Percentiles rank a stretch among this genome's conserved stretches.
These are phyloP conservation scores for Aspergillus texensis DNA, from an alignment of 2,329 filamentous ascomycete species.

Conservation along the genomic window DNA sequence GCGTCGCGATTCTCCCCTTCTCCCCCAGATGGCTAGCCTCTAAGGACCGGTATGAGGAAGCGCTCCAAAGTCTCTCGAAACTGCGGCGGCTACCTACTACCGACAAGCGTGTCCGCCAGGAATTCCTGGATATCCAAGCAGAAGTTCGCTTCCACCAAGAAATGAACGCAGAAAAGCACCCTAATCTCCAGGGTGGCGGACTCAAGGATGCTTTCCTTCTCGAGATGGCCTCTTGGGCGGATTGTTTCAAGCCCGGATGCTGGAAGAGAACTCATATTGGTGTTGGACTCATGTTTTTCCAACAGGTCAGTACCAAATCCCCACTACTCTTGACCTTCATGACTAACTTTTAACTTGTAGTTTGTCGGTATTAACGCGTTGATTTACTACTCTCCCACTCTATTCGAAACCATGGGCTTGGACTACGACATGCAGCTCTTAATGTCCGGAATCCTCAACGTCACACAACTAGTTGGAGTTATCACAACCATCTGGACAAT, in stretches of 20 bases:
- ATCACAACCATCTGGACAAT: conserved; percentile 52
- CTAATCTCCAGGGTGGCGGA: conserved; percentile 37
- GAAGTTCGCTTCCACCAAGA: conserved; percentile 57
- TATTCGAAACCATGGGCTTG: conserved; percentile 57
- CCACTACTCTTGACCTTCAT: background rate
- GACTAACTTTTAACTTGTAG: conserved; percentile 19
- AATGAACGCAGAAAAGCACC: conserved; percentile 45
- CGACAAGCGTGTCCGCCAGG: conserved; percentile 55
- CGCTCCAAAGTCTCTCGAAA: conserved; percentile 50
- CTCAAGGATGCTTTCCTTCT: conserved; percentile 44
- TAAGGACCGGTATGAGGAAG: conserved; percentile 52
- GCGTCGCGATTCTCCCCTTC: conserved; percentile 53
- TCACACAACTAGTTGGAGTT: conserved; percentile 53
- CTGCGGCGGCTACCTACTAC: conserved; percentile 53
- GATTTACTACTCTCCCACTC: conserved; percentile 62
- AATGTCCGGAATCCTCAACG: conserved; percentile 57
- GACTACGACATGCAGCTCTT: conserved; percentile 52
- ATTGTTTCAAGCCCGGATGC: conserved; percentile 55
- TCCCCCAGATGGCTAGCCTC: conserved; percentile 59
- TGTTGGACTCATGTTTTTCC: conserved; percentile 59
- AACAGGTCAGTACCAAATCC: conserved; percentile 42
- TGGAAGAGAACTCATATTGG: conserved; percentile 57
- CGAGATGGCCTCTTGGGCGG: conserved; percentile 53
- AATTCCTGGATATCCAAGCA: conserved; percentile 54
- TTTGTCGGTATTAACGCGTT: conserved; percentile 60